Evolutionary conservation across 306 rosid genomes (phyloP).

Genomic region (Quillaja saponaria): DNA sequence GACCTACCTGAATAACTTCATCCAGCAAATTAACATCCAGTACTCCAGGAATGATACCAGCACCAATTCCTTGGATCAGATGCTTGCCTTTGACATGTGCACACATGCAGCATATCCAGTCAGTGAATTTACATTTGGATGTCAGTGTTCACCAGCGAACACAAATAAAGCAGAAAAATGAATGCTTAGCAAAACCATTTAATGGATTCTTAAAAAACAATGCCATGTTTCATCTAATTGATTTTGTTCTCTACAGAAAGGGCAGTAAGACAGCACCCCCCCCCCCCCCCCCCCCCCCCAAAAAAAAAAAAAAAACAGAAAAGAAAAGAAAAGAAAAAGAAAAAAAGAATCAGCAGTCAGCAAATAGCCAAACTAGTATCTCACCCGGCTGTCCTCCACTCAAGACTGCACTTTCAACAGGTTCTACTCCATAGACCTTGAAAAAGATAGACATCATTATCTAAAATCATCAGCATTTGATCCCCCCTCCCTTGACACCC

Average conservation of each 20-base stretch:
- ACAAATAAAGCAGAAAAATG: background rate
- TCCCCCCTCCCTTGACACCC: too few relatives aligned
- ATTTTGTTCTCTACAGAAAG: too few relatives aligned
- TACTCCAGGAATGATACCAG: constrained; percentile 54
- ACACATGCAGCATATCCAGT: constrained; percentile 17
- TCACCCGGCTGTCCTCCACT: constrained; percentile 77
- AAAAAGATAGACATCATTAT: too few relatives aligned
- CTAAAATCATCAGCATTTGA: too few relatives aligned
- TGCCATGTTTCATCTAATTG: too few relatives aligned
- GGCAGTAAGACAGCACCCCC: too few relatives aligned
- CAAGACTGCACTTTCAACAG: constrained; percentile 74
- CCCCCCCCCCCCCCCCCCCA: too few relatives aligned
- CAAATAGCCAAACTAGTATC: constrained; percentile 11
- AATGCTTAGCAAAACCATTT: too few relatives aligned
- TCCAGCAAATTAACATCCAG: constrained; percentile 60
- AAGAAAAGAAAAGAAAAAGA: background rate
- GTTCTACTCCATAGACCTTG: constrained; percentile 86
- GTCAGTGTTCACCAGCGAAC: background rate
- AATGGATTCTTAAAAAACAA: too few relatives aligned
- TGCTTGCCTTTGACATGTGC: constrained; percentile 56
- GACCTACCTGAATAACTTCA: constrained; percentile 64
- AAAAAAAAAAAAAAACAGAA: background rate
- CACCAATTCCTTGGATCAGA: constrained; percentile 76
- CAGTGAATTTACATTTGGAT: background rate
- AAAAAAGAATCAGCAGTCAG: background rate